Evolutionary conservation across 345 rosid genomes (phyloP).

Genomic region (Linum usitatissimum): DNA sequence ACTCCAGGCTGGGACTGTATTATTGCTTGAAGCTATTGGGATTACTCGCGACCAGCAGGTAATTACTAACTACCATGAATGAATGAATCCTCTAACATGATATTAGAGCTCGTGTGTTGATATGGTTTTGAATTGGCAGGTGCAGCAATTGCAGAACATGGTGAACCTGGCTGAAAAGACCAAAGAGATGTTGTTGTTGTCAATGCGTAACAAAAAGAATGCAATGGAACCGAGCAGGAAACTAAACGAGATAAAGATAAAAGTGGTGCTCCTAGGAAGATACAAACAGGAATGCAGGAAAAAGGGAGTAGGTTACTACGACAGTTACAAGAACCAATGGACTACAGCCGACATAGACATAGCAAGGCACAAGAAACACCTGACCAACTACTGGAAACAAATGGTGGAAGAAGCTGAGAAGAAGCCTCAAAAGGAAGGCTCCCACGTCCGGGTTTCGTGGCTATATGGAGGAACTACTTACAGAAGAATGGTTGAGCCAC

Average conservation of each 20-base stretch:
- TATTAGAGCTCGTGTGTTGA: too few relatives aligned
- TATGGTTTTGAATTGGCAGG: slow-evolving; percentile 8
- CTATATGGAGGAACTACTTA: slow-evolving; percentile 40
- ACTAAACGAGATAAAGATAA: slow-evolving; percentile 28
- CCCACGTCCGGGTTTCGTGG: slow-evolving; percentile 22
- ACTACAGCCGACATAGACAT: not conserved
- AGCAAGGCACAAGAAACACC: slow-evolving; percentile 14
- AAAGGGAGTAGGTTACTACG: slow-evolving; percentile 42
- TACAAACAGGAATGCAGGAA: slow-evolving; percentile 38
- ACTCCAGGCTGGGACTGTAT: slow-evolving; percentile 14
- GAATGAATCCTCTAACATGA: not conserved
- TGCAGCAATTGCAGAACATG: slow-evolving; percentile 5
- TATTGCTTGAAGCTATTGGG: slow-evolving; percentile 28
- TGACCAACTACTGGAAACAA: slow-evolving; percentile 34
- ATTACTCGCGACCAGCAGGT: slow-evolving; percentile 12
- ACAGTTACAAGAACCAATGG: slow-evolving; percentile 27
- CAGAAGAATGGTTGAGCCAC: slow-evolving; percentile 66
- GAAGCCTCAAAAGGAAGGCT: slow-evolving; percentile 38
- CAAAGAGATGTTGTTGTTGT: slow-evolving; percentile 10
- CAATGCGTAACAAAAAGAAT: slow-evolving; percentile 9
- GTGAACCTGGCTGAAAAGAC: slow-evolving; percentile 8
- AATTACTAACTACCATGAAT: not conserved
- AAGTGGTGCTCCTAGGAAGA: slow-evolving; percentile 42
- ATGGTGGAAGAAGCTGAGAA: slow-evolving; percentile 37
- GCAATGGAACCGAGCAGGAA: slow-evolving; percentile 20